These are phyloP conservation scores for Chlorella sorokiniana DNA, from an alignment of 139 green algal genomes.

Conservation along the genomic window DNA sequence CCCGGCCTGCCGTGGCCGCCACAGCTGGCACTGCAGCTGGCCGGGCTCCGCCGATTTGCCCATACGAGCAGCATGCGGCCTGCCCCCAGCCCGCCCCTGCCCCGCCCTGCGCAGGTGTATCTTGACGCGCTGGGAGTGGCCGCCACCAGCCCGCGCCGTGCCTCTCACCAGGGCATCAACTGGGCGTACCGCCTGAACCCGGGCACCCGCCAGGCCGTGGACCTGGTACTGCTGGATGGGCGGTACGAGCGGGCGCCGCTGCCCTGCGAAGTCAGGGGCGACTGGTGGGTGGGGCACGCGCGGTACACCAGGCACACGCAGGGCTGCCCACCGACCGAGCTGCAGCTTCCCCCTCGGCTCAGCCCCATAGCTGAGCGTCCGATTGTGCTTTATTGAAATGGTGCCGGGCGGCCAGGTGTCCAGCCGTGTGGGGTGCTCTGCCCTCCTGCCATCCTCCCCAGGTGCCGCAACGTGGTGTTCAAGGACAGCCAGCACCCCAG, in stretches of 20 bases:
- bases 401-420: background rate
- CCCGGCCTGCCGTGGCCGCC: background rate
- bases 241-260: constrained; percentile 70
- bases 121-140: constrained; percentile 66
- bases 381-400: background rate
- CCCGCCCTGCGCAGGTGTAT: constrained; percentile 47
- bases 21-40: no score
- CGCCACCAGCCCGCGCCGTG: constrained; percentile 40
- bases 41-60: no score
- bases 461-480: constrained; percentile 44
- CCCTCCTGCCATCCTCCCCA: constrained; percentile 14
- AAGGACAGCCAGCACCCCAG: background rate
- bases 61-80: background rate
- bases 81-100: background rate
- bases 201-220: constrained; percentile 45
- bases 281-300: background rate
- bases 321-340: background rate
- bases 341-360: no score
- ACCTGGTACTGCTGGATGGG: constrained; percentile 71
- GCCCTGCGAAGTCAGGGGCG: constrained; percentile 50
- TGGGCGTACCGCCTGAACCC: constrained; percentile 53
- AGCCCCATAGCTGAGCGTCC: no score
- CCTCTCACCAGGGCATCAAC: constrained; percentile 45
- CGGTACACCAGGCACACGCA: background rate
- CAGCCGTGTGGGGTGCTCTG: background rate